phyloP scores from a whole-genome alignment of 148 eudicot species.

The Spergularia marina region DNA sequence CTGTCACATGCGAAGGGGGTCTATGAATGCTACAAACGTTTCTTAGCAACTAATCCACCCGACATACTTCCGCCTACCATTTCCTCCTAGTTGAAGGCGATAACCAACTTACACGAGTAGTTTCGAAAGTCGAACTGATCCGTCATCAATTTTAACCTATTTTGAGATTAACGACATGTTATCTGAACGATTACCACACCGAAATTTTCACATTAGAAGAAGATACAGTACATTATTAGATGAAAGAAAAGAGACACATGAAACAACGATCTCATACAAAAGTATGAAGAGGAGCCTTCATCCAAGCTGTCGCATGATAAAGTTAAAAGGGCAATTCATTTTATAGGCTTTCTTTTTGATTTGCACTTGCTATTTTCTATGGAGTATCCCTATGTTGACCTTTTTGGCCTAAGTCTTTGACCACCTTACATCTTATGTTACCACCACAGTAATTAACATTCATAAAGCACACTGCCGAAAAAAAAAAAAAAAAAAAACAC shows the following conservation, averaged over 20 bases:
- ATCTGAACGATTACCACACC: too few species aligned
- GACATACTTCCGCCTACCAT: neutral
- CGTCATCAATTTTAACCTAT: too few species aligned
- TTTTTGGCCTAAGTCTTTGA: conserved; percentile 7
- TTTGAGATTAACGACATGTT: too few species aligned
- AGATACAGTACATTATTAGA: too few species aligned
- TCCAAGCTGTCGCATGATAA: conserved; percentile 16
- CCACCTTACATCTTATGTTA: neutral
- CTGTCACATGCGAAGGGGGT: conserved; percentile 4
- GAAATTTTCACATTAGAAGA: too few species aligned
- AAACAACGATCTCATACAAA: neutral
- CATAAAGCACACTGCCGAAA: too few species aligned
- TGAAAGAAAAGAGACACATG: neutral
- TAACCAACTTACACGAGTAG: too few species aligned
- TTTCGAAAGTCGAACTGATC: too few species aligned
- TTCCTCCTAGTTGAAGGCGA: too few species aligned
- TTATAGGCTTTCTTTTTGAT: neutral
- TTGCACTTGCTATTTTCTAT: neutral
- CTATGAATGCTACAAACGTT: conserved; percentile 3
- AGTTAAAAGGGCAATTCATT: conserved; percentile 17
- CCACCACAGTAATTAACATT: conserved; percentile 1
- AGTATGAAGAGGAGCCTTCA: conserved; percentile 28
- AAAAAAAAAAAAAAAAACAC: too few species aligned
- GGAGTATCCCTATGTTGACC: conserved; percentile 12
- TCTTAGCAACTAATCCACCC: neutral